Evolutionary conservation across 176 grass and related monocot genomes (phyloP).

Genomic region (Cenchrus americanus): DNA sequence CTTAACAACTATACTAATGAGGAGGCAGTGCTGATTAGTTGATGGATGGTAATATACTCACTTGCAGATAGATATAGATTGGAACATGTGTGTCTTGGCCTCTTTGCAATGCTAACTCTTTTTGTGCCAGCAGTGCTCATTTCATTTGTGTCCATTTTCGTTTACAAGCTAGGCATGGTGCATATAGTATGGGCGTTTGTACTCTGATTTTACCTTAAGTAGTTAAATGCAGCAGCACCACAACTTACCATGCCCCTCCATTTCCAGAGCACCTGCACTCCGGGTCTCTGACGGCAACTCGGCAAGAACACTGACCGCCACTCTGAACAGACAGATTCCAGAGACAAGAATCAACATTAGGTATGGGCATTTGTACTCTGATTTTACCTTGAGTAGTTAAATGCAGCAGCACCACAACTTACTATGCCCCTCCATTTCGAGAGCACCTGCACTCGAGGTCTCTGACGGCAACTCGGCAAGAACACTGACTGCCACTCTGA

Average conservation of each 20-base stretch:
- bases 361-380: neutral
- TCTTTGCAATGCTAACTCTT: neutral
- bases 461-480: neutral
- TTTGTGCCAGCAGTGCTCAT: neutral
- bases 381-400: neutral
- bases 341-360: constrained; percentile 36
- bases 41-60: neutral
- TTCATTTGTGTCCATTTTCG: neutral
- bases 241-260: neutral
- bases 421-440: neutral
- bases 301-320: neutral
- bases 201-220: neutral
- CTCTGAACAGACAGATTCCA: neutral
- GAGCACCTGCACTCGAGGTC: neutral
- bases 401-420: neutral
- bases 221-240: neutral
- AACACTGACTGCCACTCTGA: neutral
- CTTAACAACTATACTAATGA: neutral
- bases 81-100: neutral
- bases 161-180: neutral
- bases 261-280: neutral
- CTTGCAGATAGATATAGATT: neutral
- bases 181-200: neutral
- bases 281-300: neutral
- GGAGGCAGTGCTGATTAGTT: neutral